Conservation (phyloP, 192 early-diverging fungal species). For the Backusella liffmaniae region DNA sequence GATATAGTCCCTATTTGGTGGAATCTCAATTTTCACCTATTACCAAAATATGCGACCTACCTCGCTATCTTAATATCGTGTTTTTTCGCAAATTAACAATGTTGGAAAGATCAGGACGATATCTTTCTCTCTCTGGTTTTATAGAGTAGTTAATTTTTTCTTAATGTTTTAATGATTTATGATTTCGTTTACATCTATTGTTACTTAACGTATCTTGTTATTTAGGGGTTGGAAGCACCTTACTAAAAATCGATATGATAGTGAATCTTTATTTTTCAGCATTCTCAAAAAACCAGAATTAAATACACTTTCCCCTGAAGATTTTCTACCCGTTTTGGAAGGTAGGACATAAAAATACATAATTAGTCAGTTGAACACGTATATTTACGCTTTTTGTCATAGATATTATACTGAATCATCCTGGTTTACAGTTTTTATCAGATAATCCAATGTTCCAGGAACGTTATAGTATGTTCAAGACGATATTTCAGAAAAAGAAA, state of each 20-base stretch:
- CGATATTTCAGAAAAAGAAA: no score
- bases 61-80: slow-evolving; percentile 68
- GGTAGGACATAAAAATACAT: slow-evolving; percentile 29
- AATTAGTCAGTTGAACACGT: not conserved
- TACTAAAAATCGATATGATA: slow-evolving; percentile 41
- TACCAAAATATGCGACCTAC: slow-evolving; percentile 53
- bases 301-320: slow-evolving; percentile 55
- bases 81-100: slow-evolving; percentile 48
- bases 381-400: not conserved
- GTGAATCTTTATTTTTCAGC: slow-evolving; percentile 55
- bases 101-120: not conserved
- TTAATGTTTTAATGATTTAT: not conserved
- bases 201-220: slow-evolving; percentile 24
- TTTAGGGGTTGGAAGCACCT: slow-evolving; percentile 46
- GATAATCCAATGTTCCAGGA: slow-evolving; percentile 80
- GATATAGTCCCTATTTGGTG: not conserved
- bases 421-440: slow-evolving; percentile 83
- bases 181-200: slow-evolving; percentile 37
- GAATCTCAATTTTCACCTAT: slow-evolving; percentile 26
- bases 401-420: slow-evolving; percentile 83
- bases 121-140: slow-evolving; percentile 4
- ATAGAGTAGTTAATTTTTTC: not conserved
- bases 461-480: slow-evolving; percentile 64
- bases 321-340: slow-evolving; percentile 68
- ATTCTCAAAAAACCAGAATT: slow-evolving; percentile 49